These are phyloP conservation scores for Neurospora sp. DNA, from an alignment of 2,329 filamentous ascomycete species.

Conservation along the genomic window DNA sequence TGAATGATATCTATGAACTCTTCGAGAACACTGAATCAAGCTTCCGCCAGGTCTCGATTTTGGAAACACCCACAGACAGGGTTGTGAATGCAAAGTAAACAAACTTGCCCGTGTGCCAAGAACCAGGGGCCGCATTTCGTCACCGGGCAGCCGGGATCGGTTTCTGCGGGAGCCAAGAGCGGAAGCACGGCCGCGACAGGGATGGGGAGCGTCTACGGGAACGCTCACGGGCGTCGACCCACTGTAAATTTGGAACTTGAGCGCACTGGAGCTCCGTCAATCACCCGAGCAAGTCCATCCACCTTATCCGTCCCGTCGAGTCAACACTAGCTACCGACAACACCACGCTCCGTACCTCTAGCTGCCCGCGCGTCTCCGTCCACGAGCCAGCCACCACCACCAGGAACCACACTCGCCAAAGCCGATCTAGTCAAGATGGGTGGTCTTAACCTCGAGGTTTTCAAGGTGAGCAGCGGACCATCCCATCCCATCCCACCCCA, in stretches of 20 bases:
- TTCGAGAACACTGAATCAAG: not conserved
- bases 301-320: not conserved
- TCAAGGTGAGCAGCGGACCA: conserved; percentile 57
- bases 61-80: not conserved
- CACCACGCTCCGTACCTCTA: not conserved
- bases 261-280: not conserved
- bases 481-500: not conserved
- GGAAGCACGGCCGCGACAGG: not conserved
- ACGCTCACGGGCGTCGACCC: not conserved
- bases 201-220: not conserved
- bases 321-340: not conserved
- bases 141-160: not conserved
- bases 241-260: conserved; percentile 1
- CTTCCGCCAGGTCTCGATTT: not conserved
- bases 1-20: not conserved
- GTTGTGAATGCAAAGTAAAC: not conserved
- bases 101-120: not conserved
- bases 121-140: not conserved
- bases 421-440: conserved; percentile 42
- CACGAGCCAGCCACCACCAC: not conserved
- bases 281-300: not conserved
- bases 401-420: not conserved
- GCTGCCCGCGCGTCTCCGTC: not conserved
- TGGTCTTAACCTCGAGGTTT: conserved; percentile 84
- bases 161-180: not conserved